These are phyloP conservation scores for Cladosporium phlei DNA, from an alignment of 2,329 filamentous ascomycete species.

Conservation along the genomic window DNA sequence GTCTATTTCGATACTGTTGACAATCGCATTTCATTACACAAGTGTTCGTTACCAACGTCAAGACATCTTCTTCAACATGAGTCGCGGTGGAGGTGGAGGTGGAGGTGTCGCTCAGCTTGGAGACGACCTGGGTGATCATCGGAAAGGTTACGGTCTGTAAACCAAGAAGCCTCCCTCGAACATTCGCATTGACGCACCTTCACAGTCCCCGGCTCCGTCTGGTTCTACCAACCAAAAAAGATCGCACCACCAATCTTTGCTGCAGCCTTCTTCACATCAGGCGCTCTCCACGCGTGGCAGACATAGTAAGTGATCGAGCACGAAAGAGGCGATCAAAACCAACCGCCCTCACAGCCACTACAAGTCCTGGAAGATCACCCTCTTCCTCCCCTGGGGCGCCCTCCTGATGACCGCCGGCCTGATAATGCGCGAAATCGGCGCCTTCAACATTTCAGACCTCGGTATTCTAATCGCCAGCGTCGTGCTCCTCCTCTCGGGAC, in stretches of 20 bases:
- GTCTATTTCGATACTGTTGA: not conserved
- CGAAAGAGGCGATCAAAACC: no score
- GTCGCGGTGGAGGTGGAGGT: no score
- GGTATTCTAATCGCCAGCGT: conserved; percentile 38
- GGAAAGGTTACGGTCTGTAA: not conserved
- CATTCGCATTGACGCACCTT: not conserved
- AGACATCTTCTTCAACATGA: no score
- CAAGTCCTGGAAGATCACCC: conserved; percentile 47
- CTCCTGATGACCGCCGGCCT: conserved; percentile 50
- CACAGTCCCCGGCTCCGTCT: conserved; percentile 10
- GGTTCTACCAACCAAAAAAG: conserved; percentile 45
- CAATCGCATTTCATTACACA: not conserved
- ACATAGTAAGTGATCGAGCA: conserved; percentile 12
- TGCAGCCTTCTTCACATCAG: conserved; percentile 3
- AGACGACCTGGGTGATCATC: not conserved
- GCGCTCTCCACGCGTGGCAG: conserved; percentile 13
- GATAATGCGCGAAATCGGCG: conserved; percentile 49
- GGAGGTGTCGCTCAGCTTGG: no score
- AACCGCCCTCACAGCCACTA: conserved; percentile 8
- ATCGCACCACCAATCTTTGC: conserved; percentile 51
- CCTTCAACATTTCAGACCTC: conserved; percentile 46
- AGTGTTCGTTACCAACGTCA: not conserved
- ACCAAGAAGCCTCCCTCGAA: not conserved
- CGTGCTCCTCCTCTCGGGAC: conserved; percentile 42
- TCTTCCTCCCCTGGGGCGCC: conserved; percentile 52